Evolutionary conservation across 1,284 basidiomycete genomes (phyloP).

Genomic region (Tylopilus sp.): DNA sequence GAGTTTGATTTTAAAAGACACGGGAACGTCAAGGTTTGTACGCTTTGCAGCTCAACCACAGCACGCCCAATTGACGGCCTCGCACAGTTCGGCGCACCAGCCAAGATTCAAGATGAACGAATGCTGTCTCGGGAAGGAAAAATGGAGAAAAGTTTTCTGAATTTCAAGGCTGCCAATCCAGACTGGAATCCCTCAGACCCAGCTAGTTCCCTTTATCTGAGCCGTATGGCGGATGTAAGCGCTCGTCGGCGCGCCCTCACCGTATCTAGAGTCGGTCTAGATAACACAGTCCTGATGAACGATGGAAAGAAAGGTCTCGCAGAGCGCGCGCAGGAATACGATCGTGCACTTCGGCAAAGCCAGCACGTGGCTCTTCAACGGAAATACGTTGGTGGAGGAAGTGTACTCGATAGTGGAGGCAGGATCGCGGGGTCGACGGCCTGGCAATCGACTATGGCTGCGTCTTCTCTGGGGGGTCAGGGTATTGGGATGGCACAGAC

Average conservation of each 20-base stretch:
- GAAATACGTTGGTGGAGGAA: constrained; percentile 39
- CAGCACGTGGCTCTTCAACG: constrained; percentile 51
- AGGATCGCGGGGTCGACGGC: constrained; percentile 18
- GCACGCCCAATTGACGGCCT: constrained; percentile 4
- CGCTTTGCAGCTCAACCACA: neutral
- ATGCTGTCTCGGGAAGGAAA: constrained; percentile 87
- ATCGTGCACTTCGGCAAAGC: constrained; percentile 68
- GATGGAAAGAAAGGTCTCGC: constrained; percentile 38
- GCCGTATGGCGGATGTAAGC: constrained; percentile 71
- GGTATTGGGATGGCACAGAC: constrained; percentile 56
- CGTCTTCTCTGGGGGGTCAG: constrained; percentile 22
- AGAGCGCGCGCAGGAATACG: constrained; percentile 67
- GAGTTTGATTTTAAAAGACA: constrained; percentile 96
- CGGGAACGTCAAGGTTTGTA: constrained; percentile 74
- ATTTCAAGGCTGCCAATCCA: constrained; percentile 94
- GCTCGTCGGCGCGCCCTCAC: constrained; percentile 40
- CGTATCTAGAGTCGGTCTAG: constrained; percentile 29
- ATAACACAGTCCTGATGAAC: constrained; percentile 30
- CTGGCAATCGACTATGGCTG: constrained; percentile 28
- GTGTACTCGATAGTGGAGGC: constrained; percentile 34
- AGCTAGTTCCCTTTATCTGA: constrained; percentile 80
- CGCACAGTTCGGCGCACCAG: constrained; percentile 73
- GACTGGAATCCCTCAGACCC: constrained; percentile 92
- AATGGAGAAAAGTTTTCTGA: constrained; percentile 98
- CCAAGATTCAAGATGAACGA: constrained; percentile 60